Conservation (phyloP, 2,329 filamentous ascomycete genomes). For the Monosporascus sp. region DNA sequence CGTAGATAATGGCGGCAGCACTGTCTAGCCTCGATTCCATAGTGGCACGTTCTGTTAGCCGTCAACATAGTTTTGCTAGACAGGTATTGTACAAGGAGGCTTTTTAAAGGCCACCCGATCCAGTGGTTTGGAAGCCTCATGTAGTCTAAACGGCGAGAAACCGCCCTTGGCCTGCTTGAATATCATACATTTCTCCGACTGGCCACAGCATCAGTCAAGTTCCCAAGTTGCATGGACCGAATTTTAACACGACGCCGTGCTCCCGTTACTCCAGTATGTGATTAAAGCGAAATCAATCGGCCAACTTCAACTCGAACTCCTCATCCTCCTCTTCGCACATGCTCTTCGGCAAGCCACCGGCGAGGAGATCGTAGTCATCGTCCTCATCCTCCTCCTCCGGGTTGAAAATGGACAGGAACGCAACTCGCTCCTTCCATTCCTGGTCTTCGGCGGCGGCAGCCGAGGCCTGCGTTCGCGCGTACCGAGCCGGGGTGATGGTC, state of each 20-base stretch:
- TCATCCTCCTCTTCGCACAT: constrained; percentile 38
- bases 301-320: constrained; percentile 50
- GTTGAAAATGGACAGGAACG: constrained; percentile 56
- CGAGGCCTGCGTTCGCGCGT: constrained; percentile 26
- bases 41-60: neutral
- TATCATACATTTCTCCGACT: neutral
- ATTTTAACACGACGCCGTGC: neutral
- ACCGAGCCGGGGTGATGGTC: constrained; percentile 45
- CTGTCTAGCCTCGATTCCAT: too few species aligned
- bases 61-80: neutral
- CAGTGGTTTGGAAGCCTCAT: neutral
- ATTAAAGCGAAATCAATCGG: constrained; percentile 7
- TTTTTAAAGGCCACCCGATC: neutral
- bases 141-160: neutral
- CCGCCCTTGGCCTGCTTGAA: neutral
- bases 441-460: constrained; percentile 27
- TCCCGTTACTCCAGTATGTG: neutral
- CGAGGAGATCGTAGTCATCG: constrained; percentile 27
- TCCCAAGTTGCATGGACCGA: neutral
- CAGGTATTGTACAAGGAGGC: neutral
- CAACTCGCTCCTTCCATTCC: constrained; percentile 36
- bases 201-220: neutral
- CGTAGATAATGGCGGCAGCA: too few species aligned
- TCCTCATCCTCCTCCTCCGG: constrained; percentile 39
- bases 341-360: constrained; percentile 22